Evolutionary conservation across 345 rosid genomes (phyloP), one percentile per base, ranked within the genome.

Genomic region (Lumnitzera littorea): DNA sequence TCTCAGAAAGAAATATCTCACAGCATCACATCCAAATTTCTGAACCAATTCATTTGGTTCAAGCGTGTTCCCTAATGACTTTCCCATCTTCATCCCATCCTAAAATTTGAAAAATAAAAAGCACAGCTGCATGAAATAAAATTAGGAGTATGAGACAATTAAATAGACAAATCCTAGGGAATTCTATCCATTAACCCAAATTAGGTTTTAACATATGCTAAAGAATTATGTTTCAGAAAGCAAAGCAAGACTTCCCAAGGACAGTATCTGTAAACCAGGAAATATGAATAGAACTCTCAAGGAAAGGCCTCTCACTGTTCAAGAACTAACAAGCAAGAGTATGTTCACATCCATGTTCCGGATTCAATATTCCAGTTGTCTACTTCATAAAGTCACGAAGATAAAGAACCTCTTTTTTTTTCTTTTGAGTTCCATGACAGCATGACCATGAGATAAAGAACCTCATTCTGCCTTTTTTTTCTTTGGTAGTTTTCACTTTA

Each of bases 11-110:
- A 91, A 91, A 73, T 91, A 91, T 73, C 98, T 80, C 55, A 91
- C 91, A 3, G 98, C 98, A 56, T 89, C 96, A 61, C 88, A 57
- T 23, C 98, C 98, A 72, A 91, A 91, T 71, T 69, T 91, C 47
- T 69, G 72, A 76, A 89, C 89, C 78, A 91, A 62, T 56, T 89
- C 86, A 61, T 79, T 82, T 14, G 98, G 98, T 66, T 91, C 98
- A 57, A 87, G 67, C 12, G 98, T 89, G 56, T 91, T 91, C 43
- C 98, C 98, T 46, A 91, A 74, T 2, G 98, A 89, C 70, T 91
- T 91, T 51, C 98, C 98, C 98, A 91, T 91, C 89, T 91, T 89
- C 95, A 85, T 72, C 60, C 96, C 98, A 69, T 91, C 98, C 98
- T 91, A 76, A 57, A 72, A 75, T 75, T 78, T 69, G 60, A 70